Evolutionary conservation across 1,284 basidiomycete genomes (phyloP), one percentile per base, ranked within the genome.

Genomic region (Irpex rosettiformis): DNA sequence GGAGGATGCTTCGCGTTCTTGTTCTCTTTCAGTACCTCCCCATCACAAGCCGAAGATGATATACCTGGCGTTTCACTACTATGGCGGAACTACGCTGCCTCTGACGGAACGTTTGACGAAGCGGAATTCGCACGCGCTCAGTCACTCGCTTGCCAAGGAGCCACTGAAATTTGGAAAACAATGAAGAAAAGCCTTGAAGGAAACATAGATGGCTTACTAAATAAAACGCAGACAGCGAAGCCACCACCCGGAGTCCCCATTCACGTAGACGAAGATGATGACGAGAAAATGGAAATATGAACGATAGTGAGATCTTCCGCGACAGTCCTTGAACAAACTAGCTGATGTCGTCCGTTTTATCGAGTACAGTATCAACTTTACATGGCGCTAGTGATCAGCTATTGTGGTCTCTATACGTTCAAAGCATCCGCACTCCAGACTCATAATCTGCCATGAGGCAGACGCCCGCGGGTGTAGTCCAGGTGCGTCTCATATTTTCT

Each of bases 1-100:
- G 70, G 75, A 33, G 88, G 84, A 0, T 83, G 81, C 63, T 90
- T 91, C 65, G 88, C 85, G 1, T 91, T 89, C 68, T 66, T 88
- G 55, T 86, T 89, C 69, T 75, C 79, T 2, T 67, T 73, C 7
- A 70, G 65, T 1, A 62, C 69, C 4, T 40, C 63, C 1, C 42
- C 43, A 63, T 49, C 65, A 4, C 11, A 48, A 4, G 42, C 67
- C 11, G 67, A 70, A 10, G 77, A 58, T 21, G 43, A 45, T 16
- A 33, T 54, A 1, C 69, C 68, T 1, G 57, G 60, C 3, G 66
- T 64, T 40, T 66, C 69, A 18, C 58, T 81, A 52, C 78, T 86
- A 3, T 87, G 83, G 83, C 78, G 81, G 11, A 80, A 79, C 64
- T 87, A 84, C 79, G 75, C 73, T 49, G 68, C 75, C 3, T 60